These are phyloP conservation scores for Teunomyces gatunensis DNA, from an alignment of 805 yeast genomes.

Conservation along the genomic window DNA sequence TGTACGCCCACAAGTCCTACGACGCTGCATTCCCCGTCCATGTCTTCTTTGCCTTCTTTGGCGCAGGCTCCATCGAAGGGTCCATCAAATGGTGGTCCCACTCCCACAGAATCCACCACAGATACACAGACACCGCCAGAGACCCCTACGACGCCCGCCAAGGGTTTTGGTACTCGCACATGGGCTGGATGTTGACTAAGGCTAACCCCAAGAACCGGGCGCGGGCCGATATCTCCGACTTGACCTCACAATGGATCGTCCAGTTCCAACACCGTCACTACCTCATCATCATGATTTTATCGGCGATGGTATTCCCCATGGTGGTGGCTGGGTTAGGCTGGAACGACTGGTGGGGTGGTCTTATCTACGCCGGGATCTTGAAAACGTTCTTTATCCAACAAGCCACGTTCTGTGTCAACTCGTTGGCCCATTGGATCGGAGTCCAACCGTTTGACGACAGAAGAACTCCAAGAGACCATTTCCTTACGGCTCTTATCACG, in stretches of 20 bases:
- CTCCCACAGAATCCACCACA: constrained; percentile 80
- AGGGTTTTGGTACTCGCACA: constrained; percentile 81
- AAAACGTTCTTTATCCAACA: constrained; percentile 74
- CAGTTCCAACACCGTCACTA: constrained; percentile 82
- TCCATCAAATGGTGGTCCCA: constrained; percentile 90
- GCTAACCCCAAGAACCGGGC: constrained; percentile 83
- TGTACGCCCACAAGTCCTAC: constrained; percentile 75
- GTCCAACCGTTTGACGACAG: constrained; percentile 82
- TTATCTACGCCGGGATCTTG: constrained; percentile 70
- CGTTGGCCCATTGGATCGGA: constrained; percentile 86
- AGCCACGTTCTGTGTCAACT: constrained; percentile 83
- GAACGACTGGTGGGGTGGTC: constrained; percentile 60
- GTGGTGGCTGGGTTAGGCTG: constrained; percentile 26
- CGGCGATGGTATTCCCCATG: constrained; percentile 67
- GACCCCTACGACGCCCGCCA: constrained; percentile 85
- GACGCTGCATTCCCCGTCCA: constrained; percentile 60
- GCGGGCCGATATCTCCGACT: constrained; percentile 76
- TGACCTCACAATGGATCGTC: constrained; percentile 74
- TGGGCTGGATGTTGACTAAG: constrained; percentile 82
- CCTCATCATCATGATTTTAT: constrained; percentile 53
- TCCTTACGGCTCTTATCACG: constrained; percentile 75
- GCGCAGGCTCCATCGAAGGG: constrained; percentile 82
- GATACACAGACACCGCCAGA: constrained; percentile 79
- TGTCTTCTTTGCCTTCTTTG: constrained; percentile 69
- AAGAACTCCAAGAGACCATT: constrained; percentile 84